Conservation (phyloP, 768 basidiomycete species). For the Russula sp. region DNA sequence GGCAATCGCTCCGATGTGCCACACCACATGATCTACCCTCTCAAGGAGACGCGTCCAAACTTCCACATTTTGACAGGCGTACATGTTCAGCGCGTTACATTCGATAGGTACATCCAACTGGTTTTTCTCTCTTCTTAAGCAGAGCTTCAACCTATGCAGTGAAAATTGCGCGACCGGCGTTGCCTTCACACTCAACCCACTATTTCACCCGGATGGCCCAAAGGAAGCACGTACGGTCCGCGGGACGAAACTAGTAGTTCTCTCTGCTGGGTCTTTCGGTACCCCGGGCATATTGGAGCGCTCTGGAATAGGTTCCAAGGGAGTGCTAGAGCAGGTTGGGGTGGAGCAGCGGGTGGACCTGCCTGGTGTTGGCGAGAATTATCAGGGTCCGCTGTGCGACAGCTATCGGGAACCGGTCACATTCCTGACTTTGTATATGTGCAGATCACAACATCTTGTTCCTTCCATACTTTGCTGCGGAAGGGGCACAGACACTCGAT, state of each 20-base stretch:
- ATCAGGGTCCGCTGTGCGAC: slow-evolving; percentile 30
- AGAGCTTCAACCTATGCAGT: slow-evolving; percentile 21
- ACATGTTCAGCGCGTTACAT: slow-evolving; percentile 32
- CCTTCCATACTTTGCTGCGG: slow-evolving; percentile 13
- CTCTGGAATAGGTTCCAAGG: slow-evolving; percentile 38
- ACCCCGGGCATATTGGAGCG: slow-evolving; percentile 51
- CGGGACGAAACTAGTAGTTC: slow-evolving; percentile 35
- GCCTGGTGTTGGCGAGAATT: slow-evolving; percentile 41
- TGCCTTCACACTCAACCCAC: slow-evolving; percentile 32
- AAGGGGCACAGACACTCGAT: slow-evolving; percentile 25
- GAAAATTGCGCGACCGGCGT: slow-evolving; percentile 35
- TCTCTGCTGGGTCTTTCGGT: slow-evolving; percentile 38
- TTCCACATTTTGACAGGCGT: slow-evolving; percentile 32
- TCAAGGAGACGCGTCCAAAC: slow-evolving; percentile 30
- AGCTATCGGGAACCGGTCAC: not conserved
- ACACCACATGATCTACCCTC: slow-evolving; percentile 35
- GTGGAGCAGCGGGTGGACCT: slow-evolving; percentile 34
- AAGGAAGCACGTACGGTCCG: slow-evolving; percentile 21
- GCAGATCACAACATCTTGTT: slow-evolving; percentile 23
- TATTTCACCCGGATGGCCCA: slow-evolving; percentile 24
- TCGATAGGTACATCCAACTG: slow-evolving; percentile 30
- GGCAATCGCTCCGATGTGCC: slow-evolving; percentile 55
- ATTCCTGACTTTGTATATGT: not conserved
- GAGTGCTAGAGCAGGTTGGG: slow-evolving; percentile 28
- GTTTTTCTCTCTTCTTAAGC: not conserved